phyloP scores from a whole-genome alignment of 2,329 filamentous ascomycete species.

The Phyllosticta paracitricarpa region DNA sequence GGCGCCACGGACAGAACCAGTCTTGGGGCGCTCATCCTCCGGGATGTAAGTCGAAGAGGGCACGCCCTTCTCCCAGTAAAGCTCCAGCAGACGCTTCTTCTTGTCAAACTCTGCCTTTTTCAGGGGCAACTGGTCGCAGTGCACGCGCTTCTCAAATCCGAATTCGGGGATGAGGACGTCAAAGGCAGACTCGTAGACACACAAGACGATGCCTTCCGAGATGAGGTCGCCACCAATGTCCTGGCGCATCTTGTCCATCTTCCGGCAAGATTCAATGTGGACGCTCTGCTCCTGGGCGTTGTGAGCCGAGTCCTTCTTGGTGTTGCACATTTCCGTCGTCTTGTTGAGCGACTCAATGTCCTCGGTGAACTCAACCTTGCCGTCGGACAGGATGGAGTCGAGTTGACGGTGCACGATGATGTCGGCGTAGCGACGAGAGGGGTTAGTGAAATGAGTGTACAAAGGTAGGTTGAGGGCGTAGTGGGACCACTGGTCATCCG shows the following conservation, averaged over 20 bases:
- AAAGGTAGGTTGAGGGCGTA: slow-evolving; percentile 86
- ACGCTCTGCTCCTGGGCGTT: slow-evolving; percentile 98
- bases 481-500: slow-evolving; percentile 71
- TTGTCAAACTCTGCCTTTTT: slow-evolving; percentile 99
- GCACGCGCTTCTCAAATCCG: slow-evolving; percentile 97
- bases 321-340: slow-evolving; percentile 92
- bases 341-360: slow-evolving; percentile 83
- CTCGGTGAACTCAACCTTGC: slow-evolving; percentile 74
- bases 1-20: slow-evolving; percentile 60
- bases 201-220: slow-evolving; percentile 89
- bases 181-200: slow-evolving; percentile 97
- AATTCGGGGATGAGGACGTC: slow-evolving; percentile 97
- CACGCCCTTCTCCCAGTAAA: slow-evolving; percentile 99
- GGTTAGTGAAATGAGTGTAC: slow-evolving; percentile 96
- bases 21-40: slow-evolving; percentile 90
- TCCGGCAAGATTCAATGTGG: slow-evolving; percentile 92
- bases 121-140: slow-evolving; percentile 93
- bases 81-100: slow-evolving; percentile 83
- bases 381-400: slow-evolving; percentile 73
- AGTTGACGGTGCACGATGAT: slow-evolving; percentile 93
- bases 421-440: slow-evolving; percentile 88
- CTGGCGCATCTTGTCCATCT: slow-evolving; percentile 85
- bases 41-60: slow-evolving; percentile 92
- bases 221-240: slow-evolving; percentile 85
- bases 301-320: slow-evolving; percentile 97